Conservation (phyloP, 768 basidiomycete genomes). For the Ephemerocybe angulata region DNA sequence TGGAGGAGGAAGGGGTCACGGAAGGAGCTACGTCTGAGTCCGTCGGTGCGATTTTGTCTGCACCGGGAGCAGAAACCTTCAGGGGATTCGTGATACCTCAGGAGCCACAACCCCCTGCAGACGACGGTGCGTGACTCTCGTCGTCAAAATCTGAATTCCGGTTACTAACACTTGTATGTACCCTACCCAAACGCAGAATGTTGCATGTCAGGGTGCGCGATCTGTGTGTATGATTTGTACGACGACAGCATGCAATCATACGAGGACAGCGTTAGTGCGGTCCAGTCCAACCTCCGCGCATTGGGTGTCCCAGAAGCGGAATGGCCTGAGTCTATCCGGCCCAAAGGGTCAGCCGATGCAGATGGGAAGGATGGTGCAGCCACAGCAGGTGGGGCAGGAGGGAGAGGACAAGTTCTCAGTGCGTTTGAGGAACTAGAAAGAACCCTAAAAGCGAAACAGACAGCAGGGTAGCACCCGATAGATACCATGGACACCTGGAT, state of each 20-base stretch:
- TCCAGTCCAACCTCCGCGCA: conserved; percentile 48
- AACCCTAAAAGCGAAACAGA: conserved; percentile 46
- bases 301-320: conserved; percentile 48
- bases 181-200: conserved; percentile 68
- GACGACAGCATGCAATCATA: conserved; percentile 68
- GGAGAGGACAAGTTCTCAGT: conserved; percentile 41
- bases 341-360: conserved; percentile 14
- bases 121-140: conserved; percentile 52
- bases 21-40: neutral
- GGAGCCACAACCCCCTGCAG: conserved; percentile 56
- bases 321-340: conserved; percentile 62
- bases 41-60: neutral
- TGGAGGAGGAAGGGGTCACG: neutral
- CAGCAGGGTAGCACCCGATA: no score
- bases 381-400: conserved; percentile 11
- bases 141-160: neutral
- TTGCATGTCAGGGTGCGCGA: conserved; percentile 91
- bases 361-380: neutral
- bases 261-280: conserved; percentile 44
- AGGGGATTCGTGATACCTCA: conserved; percentile 57
- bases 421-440: conserved; percentile 76
- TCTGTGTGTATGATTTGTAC: conserved; percentile 90
- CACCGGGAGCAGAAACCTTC: conserved; percentile 30
- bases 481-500: no score
- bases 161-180: neutral